phyloP scores from a whole-genome alignment of 192 early-diverging fungal genomes.

The Allomyces arbusculus region DNA sequence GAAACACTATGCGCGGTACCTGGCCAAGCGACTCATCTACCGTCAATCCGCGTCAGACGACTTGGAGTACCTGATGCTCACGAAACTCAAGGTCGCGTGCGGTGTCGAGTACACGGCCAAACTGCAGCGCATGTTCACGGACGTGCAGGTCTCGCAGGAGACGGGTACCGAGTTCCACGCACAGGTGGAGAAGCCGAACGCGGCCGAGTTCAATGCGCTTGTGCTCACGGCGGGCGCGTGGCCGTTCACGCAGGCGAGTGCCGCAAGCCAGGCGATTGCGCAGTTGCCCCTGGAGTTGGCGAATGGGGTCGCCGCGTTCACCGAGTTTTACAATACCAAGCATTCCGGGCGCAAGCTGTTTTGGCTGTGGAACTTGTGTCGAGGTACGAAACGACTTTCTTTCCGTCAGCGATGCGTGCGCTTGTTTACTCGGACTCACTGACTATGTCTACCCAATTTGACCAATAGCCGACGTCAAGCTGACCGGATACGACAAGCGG shows the following conservation, averaged over 20 bases:
- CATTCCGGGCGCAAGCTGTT: constrained; percentile 56
- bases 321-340: constrained; percentile 42
- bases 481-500: constrained; percentile 46
- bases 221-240: constrained; percentile 66
- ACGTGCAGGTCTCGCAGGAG: constrained; percentile 55
- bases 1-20: constrained; percentile 65
- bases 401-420: not conserved
- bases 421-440: not conserved
- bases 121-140: constrained; percentile 72
- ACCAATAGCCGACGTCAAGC: constrained; percentile 12
- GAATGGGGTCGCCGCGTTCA: constrained; percentile 42
- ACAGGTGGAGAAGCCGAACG: not conserved
- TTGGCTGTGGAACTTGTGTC: constrained; percentile 64
- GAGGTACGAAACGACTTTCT: constrained; percentile 23
- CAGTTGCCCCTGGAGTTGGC: constrained; percentile 26
- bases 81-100: constrained; percentile 56
- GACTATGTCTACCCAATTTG: too few relatives aligned
- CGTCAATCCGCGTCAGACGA: constrained; percentile 51
- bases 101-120: constrained; percentile 72
- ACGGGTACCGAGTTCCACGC: constrained; percentile 32
- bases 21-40: constrained; percentile 67
- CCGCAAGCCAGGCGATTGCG: not conserved
- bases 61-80: constrained; percentile 59
- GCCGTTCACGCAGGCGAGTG: constrained; percentile 30
- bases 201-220: constrained; percentile 47